Conservation (phyloP, 768 basidiomycete species). For the Naematelia aurantialba region DNA sequence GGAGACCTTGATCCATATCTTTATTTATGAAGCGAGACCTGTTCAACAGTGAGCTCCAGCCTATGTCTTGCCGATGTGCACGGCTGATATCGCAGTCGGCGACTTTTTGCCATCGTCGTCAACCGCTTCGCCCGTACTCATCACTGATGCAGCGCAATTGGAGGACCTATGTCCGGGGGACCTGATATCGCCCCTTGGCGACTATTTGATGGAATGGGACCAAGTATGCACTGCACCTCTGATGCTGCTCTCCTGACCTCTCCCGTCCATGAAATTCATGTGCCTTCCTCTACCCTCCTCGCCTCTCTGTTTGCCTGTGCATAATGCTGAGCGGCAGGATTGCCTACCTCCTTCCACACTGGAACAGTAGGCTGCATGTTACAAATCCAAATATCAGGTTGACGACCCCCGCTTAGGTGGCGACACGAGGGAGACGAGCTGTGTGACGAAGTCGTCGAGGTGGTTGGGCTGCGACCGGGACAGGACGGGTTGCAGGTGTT, state of each 20-base stretch:
- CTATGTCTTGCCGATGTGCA: background rate
- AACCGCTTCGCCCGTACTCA: background rate
- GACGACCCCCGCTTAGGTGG: too few species aligned
- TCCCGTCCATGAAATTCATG: too few species aligned
- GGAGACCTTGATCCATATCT: too few species aligned
- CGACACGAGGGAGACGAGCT: conserved; percentile 33
- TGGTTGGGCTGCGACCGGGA: conserved; percentile 32
- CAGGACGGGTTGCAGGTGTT: conserved; percentile 36
- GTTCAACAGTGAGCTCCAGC: background rate
- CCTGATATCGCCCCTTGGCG: conserved; percentile 21
- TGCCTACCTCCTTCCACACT: conserved; percentile 23
- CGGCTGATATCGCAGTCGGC: background rate
- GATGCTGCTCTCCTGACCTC: background rate
- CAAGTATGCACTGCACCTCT: conserved; percentile 12
- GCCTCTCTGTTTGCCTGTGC: background rate
- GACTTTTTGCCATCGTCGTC: background rate
- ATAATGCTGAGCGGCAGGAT: conserved; percentile 10
- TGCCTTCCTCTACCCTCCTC: background rate
- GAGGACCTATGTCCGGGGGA: conserved; percentile 16
- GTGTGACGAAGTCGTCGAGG: conserved; percentile 35
- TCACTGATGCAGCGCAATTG: conserved; percentile 7
- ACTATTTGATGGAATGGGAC: conserved; percentile 31
- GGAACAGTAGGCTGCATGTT: conserved; percentile 14
- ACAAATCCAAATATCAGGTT: conserved; percentile 4
- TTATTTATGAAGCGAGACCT: background rate